These are phyloP conservation scores for Penicillium flavigenum DNA, from an alignment of 495 filamentous ascomycete genomes.

Conservation along the genomic window DNA sequence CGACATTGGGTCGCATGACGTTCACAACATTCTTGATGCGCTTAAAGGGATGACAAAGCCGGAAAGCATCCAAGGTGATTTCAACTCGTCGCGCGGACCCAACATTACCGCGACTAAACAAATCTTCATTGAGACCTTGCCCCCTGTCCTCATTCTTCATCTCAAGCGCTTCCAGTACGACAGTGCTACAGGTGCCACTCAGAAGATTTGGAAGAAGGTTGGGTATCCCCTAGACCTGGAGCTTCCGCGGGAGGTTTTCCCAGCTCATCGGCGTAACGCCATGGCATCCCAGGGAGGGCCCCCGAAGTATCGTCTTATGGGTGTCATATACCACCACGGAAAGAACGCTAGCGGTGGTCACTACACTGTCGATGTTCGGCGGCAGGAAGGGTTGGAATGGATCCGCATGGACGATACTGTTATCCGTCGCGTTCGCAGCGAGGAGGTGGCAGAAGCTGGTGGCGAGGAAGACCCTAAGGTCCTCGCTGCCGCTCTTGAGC, in stretches of 20 bases:
- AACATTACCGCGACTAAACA: conserved; percentile 84
- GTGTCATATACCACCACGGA: conserved; percentile 97
- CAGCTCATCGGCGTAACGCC: conserved; percentile 65
- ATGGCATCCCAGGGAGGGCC: conserved; percentile 61
- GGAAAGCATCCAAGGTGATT: conserved; percentile 84
- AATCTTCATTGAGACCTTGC: conserved; percentile 88
- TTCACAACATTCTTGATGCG: conserved; percentile 90
- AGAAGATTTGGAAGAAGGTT: conserved; percentile 98
- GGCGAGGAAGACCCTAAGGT: conserved; percentile 74
- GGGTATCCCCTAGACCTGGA: conserved; percentile 93
- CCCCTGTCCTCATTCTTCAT: conserved; percentile 90
- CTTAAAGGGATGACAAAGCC: conserved; percentile 78
- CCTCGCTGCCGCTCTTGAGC: conserved; percentile 62
- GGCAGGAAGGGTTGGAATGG: conserved; percentile 93
- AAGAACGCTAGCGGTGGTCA: conserved; percentile 94
- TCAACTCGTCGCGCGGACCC: conserved; percentile 76
- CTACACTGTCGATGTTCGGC: conserved; percentile 93
- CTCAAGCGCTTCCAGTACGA: conserved; percentile 98
- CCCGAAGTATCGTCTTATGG: conserved; percentile 79
- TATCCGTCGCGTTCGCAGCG: conserved; percentile 78
- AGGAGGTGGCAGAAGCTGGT: conserved; percentile 88
- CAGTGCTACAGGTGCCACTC: conserved; percentile 74
- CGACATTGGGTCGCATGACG: conserved; percentile 81
- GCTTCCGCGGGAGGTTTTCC: conserved; percentile 90
- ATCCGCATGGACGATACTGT: conserved; percentile 92